Evolutionary conservation across 805 yeast species (phyloP).

Genomic region (Candida ulmi): DNA sequence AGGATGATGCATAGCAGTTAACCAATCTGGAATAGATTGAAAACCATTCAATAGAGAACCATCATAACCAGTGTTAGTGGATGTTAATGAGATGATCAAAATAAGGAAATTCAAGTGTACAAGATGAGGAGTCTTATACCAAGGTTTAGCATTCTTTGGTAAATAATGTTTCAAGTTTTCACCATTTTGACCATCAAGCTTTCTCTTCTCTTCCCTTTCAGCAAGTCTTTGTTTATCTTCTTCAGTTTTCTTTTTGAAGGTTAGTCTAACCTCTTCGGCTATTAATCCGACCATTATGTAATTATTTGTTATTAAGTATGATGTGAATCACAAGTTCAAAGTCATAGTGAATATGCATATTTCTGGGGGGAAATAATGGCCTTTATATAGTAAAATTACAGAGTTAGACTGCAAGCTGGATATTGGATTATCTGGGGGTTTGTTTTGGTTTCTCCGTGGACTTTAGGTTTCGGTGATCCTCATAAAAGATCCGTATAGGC

Average conservation of each 20-base stretch:
- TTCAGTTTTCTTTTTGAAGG: constrained; percentile 7
- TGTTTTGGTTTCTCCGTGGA: no score
- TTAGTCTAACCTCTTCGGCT: constrained; percentile 18
- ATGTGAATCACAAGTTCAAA: no score
- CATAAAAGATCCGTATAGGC: no score
- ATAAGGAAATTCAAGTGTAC: constrained; percentile 31
- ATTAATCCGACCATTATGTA: constrained; percentile 13
- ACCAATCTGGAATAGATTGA: constrained; percentile 40
- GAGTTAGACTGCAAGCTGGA: no score
- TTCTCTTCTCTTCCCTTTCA: not conserved
- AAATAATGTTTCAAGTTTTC: constrained; percentile 17
- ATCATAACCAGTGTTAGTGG: constrained; percentile 45
- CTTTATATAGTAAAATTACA: no score
- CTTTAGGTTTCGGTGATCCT: no score
- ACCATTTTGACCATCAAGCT: not conserved
- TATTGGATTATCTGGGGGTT: no score
- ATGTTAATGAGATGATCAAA: constrained; percentile 37
- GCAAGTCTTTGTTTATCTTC: not conserved
- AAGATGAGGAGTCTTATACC: constrained; percentile 34
- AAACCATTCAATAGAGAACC: constrained; percentile 46
- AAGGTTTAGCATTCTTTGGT: constrained; percentile 24
- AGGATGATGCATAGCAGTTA: constrained; percentile 32
- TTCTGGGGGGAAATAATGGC: no score
- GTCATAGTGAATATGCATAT: no score
- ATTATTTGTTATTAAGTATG: no score